Base-by-base conservation (phyloP, 2,329 filamentous ascomycete species). In the Dothistroma pini region DNA sequence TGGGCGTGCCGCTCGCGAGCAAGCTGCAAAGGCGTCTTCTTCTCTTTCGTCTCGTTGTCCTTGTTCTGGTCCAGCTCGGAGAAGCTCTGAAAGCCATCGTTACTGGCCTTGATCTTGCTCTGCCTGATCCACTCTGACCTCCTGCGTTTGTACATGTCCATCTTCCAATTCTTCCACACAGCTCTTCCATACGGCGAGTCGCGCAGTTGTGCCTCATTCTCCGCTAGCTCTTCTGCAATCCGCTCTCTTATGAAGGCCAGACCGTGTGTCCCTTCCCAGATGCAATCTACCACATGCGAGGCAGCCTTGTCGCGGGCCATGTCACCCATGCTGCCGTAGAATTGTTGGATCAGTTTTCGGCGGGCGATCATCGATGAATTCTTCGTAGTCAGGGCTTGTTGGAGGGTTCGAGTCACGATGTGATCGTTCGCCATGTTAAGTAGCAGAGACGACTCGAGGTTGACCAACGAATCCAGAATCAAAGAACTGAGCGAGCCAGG, bases 151-250 rank as follows among this genome's bases (percentile, higher is more conserved):
- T 87, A 90, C 6, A 88, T 75, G 74, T 91, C 88, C 83, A 90
- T 87, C 38, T 80, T 83, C 88, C 88, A 91, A 70, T 90, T 90
- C 65, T 85, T 81, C 87, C 87, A 90, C 11, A 90, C 87, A 2
- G 85, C 86, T 35, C 87, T 78, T 1, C 88, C 88, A 22, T 85
- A 80, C 38, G 82, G 83, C 1, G 83, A 86, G 60, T 89, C 86
- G n/a, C 87, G 81, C 19, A 90, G 74, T 0, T 76, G 69, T n/a
- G 78, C 73, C 70, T 90, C 88, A 59, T 84, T 81, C 57, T 81
- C 77, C 0, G 80, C 76, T 10, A 91, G 77, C 66, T 89, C 84
- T 65, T 85, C 80, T 1, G 87, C 87, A 62, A 90, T 82, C 49
- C 85, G 80, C 73, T 90, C 87, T 59, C 87, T 84, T 62, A 89